These are phyloP conservation scores for Beverwykella pulmonaria DNA, from an alignment of 495 filamentous ascomycete species.

Conservation along the genomic window DNA sequence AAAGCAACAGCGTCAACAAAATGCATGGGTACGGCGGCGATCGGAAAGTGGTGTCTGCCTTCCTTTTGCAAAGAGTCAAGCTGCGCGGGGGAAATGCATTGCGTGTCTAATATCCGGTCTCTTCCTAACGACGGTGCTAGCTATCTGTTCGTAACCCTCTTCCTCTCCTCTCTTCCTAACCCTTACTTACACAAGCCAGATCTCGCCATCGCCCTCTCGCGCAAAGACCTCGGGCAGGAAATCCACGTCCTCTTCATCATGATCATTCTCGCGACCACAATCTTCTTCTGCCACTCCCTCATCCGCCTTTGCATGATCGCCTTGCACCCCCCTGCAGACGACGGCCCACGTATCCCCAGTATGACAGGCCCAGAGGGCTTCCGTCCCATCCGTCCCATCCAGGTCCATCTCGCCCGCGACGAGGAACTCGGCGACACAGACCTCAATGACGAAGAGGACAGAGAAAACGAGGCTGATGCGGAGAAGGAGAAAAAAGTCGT, in stretches of 20 bases:
- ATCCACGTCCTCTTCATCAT: slow-evolving; percentile 77
- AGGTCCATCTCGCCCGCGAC: slow-evolving; percentile 44
- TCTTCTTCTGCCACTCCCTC: slow-evolving; percentile 78
- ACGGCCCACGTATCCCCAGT: slow-evolving; percentile 29
- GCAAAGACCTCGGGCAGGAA: slow-evolving; percentile 57
- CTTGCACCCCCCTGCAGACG: slow-evolving; percentile 22
- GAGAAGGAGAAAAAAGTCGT: slow-evolving; percentile 50
- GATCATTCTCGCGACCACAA: slow-evolving; percentile 68
- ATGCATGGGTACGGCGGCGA: slow-evolving; percentile 29
- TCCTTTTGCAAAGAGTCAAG: slow-evolving; percentile 15
- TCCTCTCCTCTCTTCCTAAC: background rate
- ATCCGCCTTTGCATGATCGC: slow-evolving; percentile 70
- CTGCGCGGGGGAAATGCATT: slow-evolving; percentile 28
- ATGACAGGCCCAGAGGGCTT: slow-evolving; percentile 43
- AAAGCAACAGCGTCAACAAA: slow-evolving; percentile 7
- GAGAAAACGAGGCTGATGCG: slow-evolving; percentile 18
- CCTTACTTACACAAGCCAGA: slow-evolving; percentile 51
- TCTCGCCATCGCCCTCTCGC: slow-evolving; percentile 66
- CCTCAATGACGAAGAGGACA: background rate
- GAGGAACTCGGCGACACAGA: slow-evolving; percentile 35
- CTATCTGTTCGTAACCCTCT: slow-evolving; percentile 39
- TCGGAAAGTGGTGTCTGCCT: slow-evolving; percentile 17
- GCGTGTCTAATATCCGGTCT: slow-evolving; percentile 37
- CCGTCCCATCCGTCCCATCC: slow-evolving; percentile 44
- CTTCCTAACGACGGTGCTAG: slow-evolving; percentile 35